Evolutionary conservation across 495 filamentous ascomycete genomes (phyloP).

Genomic region (Platismatia glauca): DNA sequence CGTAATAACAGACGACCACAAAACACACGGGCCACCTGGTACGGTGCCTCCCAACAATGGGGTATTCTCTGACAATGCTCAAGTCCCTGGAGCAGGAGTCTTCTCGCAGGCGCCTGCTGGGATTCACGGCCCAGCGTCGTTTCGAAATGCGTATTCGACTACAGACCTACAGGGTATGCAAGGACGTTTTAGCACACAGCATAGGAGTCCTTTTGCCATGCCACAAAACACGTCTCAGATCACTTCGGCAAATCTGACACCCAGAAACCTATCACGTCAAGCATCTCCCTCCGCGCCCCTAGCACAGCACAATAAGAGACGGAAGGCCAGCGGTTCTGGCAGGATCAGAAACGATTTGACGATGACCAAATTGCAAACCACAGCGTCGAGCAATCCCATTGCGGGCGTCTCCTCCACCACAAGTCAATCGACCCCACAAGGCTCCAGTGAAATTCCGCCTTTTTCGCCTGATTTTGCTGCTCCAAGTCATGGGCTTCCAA

Average conservation of each 20-base stretch:
- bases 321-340: constrained; percentile 58
- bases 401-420: constrained; percentile 23
- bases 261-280: constrained; percentile 60
- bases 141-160: constrained; percentile 32
- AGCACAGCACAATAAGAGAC: constrained; percentile 57
- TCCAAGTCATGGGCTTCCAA: constrained; percentile 32
- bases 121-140: constrained; percentile 23
- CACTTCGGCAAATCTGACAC: constrained; percentile 43
- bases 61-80: constrained; percentile 35
- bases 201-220: constrained; percentile 26
- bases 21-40: constrained; percentile 51
- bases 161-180: constrained; percentile 49
- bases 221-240: constrained; percentile 33
- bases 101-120: constrained; percentile 36
- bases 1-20: constrained; percentile 96
- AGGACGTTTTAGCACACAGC: constrained; percentile 22
- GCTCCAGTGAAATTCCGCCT: constrained; percentile 30
- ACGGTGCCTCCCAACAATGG: constrained; percentile 29
- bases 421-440: constrained; percentile 27
- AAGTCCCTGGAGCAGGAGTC: constrained; percentile 38
- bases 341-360: constrained; percentile 63
- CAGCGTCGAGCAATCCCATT: constrained; percentile 16
- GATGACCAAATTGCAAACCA: constrained; percentile 68
- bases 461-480: constrained; percentile 34
- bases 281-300: constrained; percentile 56